Evolutionary conservation across 768 basidiomycete genomes (phyloP), one percentile per base, ranked within the genome.

Genomic region (Termitomyces sp.): DNA sequence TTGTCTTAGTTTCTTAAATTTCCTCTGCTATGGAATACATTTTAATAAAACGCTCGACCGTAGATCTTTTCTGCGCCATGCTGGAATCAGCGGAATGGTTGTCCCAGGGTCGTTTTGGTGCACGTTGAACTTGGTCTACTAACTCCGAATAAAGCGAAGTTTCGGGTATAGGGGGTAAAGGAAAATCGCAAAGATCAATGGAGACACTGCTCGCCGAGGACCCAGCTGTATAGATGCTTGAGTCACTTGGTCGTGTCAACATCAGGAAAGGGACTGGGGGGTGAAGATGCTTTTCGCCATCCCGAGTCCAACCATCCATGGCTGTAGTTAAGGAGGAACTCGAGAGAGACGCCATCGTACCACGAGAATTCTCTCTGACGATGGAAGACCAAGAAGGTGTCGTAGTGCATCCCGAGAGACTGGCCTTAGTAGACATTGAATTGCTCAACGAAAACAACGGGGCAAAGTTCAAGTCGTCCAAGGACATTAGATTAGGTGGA

Each of bases 121-220:
- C 52, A 48, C 24, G 52, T 16, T 57, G 57, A 26, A 62, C 55
- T 46, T 52, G 57, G 58, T 63, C 61, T 20, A 62, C 54, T 57
- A 65, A 57, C 46, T 61, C 65, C 18, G 56, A 50, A 36, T 60
- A 62, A 47, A 62, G 62, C 26, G 62, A 51, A 4, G 59, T 60
- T 26, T 67, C 45, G 32, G 62, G 61, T 36, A 57, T 53, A 26
- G 77, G 80, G 1, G 79, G 79, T 2, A 72, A 62, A 16, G 80
- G 80, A 64, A 82, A 82, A 51, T 78, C 74, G 60, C 73, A 70
- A 49, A 82, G 66, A 58, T 78, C 70, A 22, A 80, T 66, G 0
- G 74, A 74, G n/a, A 67, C 58, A 43, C 70, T 75, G 61, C 75
- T 80, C 5, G 70, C 65, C 28, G 64, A 71, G n/a, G 71, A 76